phyloP scores from a whole-genome alignment of 2,329 filamentous ascomycete species.

The Xylaria sp. region DNA sequence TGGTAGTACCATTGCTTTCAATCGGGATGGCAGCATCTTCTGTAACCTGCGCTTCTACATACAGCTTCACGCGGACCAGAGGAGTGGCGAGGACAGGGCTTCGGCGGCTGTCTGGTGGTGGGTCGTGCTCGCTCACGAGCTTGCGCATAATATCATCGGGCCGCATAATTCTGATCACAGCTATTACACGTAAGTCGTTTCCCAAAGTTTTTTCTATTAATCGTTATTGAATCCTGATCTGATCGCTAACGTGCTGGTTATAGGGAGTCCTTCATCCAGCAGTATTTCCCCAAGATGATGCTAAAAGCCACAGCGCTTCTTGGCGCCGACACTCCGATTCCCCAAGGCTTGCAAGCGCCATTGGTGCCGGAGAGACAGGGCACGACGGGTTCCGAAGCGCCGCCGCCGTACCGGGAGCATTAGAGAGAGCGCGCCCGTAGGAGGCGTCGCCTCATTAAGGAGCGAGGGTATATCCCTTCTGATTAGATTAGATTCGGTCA shows the following conservation, averaged over 20 bases:
- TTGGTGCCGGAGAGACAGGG: conserved; percentile 21
- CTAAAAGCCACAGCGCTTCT: conserved; percentile 56
- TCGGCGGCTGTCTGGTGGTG: conserved; percentile 90
- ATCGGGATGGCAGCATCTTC: conserved; percentile 86
- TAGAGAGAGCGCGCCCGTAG: conserved; percentile 27
- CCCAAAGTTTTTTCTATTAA: no score
- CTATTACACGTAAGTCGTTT: conserved; percentile 75
- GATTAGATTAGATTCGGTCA: neutral
- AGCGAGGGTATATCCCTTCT: neutral
- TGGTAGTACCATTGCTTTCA: conserved; percentile 91
- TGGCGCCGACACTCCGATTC: neutral
- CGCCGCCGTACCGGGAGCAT: conserved; percentile 36
- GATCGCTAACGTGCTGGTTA: conserved; percentile 17
- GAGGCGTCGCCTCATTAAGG: neutral
- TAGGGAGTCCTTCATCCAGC: conserved; percentile 79
- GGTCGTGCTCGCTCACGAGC: conserved; percentile 93
- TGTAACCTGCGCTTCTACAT: conserved; percentile 92
- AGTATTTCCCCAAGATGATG: conserved; percentile 80
- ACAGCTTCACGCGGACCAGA: conserved; percentile 74
- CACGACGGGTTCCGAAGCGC: conserved; percentile 21
- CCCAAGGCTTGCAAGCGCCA: conserved; percentile 22
- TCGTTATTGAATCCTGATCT: neutral
- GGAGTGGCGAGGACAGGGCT: conserved; percentile 62
- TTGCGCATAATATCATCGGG: conserved; percentile 90
- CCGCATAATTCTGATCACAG: conserved; percentile 83